phyloP scores from a whole-genome alignment of 139 green algal species.

The Monoraphidium neglectum region DNA sequence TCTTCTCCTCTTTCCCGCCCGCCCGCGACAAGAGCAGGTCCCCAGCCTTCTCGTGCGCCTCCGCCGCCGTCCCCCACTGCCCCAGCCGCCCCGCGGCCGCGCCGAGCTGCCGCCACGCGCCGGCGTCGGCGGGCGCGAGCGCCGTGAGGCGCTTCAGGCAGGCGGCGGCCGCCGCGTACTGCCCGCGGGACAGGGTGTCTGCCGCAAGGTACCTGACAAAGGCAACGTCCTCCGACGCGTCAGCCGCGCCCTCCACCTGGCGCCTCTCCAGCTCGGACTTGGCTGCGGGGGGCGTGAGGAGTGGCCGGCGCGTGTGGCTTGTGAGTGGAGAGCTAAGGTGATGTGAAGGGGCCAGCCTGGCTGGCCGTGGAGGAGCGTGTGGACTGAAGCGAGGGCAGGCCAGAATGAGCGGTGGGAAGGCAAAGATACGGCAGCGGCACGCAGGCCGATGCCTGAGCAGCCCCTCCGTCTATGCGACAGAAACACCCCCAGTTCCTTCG shows the following conservation, averaged over 20 bases:
- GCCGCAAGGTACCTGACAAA: slow-evolving; percentile 19
- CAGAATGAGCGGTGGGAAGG: no score
- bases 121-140: slow-evolving; percentile 5
- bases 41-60: slow-evolving; percentile 11
- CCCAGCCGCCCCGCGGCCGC: slow-evolving; percentile 3
- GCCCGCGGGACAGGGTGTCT: slow-evolving; percentile 6
- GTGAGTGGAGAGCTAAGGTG: no score
- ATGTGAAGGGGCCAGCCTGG: no score
- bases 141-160: slow-evolving; percentile 21
- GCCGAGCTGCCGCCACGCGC: background rate
- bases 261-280: slow-evolving; percentile 9
- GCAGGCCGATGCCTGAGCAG: no score
- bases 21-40: slow-evolving; percentile 10
- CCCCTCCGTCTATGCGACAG: no score
- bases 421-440: no score
- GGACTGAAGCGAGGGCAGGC: no score
- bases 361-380: no score
- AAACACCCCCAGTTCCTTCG: no score
- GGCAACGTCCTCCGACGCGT: slow-evolving; percentile 10
- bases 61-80: slow-evolving; percentile 20
- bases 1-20: slow-evolving; percentile 6
- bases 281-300: no score
- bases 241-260: background rate
- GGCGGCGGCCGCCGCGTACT: slow-evolving; percentile 14
- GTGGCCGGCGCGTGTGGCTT: no score